Conservation (phyloP, 1,284 basidiomycete species). For the Malassezia furfur region DNA sequence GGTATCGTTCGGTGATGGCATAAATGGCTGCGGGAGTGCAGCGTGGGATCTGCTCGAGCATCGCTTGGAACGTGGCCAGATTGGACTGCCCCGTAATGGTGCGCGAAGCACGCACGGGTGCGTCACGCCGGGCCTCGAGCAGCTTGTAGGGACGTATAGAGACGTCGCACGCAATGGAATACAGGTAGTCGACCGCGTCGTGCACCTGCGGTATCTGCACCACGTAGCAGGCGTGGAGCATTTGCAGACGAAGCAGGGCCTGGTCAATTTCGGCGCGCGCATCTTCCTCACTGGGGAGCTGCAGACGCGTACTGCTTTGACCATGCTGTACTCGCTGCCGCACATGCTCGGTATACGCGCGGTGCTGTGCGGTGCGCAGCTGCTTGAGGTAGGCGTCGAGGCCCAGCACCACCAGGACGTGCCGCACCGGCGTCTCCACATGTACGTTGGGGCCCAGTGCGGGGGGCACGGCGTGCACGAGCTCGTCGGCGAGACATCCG, state of each 20-base stretch:
- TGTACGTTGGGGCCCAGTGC: neutral
- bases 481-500: neutral
- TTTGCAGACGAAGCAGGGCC: conserved; percentile 5
- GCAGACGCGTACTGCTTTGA: neutral
- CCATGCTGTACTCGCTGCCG: conserved; percentile 5
- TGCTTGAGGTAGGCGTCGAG: conserved; percentile 3
- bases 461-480: neutral
- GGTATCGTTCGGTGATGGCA: conserved; percentile 9
- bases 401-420: conserved; percentile 8
- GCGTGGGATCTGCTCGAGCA: conserved; percentile 19
- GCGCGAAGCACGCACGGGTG: neutral
- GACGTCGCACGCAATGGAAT: conserved; percentile 13
- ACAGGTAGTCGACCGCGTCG: conserved; percentile 7
- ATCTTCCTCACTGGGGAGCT: neutral
- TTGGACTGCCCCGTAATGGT: neutral
- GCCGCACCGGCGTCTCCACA: neutral
- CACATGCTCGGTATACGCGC: conserved; percentile 2
- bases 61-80: conserved; percentile 1
- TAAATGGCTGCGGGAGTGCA: neutral
- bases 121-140: neutral
- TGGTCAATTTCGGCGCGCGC: neutral
- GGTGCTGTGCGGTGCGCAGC: conserved; percentile 2
- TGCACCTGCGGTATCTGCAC: neutral
- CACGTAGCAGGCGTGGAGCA: conserved; percentile 9
- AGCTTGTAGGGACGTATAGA: conserved; percentile 17